Conservation (phyloP, 257 asterid genomes). For the Prunella vulgaris region DNA sequence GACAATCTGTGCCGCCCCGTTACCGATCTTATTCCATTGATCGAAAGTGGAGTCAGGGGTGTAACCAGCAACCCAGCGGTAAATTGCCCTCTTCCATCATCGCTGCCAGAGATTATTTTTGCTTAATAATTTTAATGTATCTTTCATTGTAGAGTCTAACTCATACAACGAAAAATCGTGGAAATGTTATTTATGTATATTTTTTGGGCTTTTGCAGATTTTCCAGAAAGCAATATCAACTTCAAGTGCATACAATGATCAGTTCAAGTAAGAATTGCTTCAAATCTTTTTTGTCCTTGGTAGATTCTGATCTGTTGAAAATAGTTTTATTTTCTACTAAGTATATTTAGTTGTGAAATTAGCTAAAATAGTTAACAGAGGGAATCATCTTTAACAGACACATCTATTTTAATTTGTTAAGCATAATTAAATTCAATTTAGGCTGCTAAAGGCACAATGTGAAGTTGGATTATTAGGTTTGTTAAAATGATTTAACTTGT, state of each 20-base stretch:
- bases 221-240: slow-evolving; percentile 99
- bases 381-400: neutral
- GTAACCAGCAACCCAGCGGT: slow-evolving; percentile 99
- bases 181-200: neutral
- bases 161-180: neutral
- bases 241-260: slow-evolving; percentile 96
- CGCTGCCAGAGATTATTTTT: neutral
- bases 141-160: neutral
- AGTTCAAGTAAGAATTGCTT: slow-evolving; percentile 59
- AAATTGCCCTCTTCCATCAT: slow-evolving; percentile 14
- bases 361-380: neutral
- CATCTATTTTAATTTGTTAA: neutral
- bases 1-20: slow-evolving; percentile 98
- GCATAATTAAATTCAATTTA: neutral
- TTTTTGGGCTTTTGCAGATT: slow-evolving; percentile 51
- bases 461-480: slow-evolving; percentile 8
- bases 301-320: neutral
- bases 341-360: neutral
- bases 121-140: neutral
- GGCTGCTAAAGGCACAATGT: slow-evolving; percentile 2
- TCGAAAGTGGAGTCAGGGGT: slow-evolving; percentile 90
- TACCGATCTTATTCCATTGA: slow-evolving; percentile 90
- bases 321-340: neutral
- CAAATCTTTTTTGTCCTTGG: neutral
- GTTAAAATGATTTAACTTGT: too few relatives aligned